These are phyloP conservation scores for Metschnikowia vanudenii DNA, from an alignment of 805 yeast genomes.

Conservation along the genomic window DNA sequence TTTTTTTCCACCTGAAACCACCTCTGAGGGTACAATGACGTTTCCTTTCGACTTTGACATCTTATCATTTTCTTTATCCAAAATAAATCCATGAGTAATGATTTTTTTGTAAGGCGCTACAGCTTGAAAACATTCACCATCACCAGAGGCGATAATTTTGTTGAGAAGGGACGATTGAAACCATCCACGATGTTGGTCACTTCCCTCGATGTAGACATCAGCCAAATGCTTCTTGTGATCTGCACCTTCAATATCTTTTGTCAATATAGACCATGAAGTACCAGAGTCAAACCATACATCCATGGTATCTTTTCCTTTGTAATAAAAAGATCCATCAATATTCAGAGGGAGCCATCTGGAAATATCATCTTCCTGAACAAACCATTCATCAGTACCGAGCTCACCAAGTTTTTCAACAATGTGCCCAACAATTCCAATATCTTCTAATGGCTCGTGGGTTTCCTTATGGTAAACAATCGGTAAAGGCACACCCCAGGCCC, in stretches of 20 bases:
- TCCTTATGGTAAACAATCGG: conserved; percentile 68
- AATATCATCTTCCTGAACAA: conserved; percentile 50
- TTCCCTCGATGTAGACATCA: conserved; percentile 90
- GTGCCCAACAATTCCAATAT: conserved; percentile 50
- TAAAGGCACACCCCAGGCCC: conserved; percentile 98
- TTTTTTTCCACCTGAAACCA: conserved; percentile 58
- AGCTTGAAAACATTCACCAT: conserved; percentile 40
- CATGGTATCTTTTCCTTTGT: conserved; percentile 85
- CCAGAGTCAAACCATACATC: conserved; percentile 99
- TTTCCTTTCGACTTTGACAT: conserved; percentile 96
- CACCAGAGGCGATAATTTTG: conserved; percentile 51
- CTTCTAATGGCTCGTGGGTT: conserved; percentile 64
- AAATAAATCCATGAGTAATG: conserved; percentile 89
- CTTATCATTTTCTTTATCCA: conserved; percentile 81
- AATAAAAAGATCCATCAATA: conserved; percentile 44
- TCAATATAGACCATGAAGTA: conserved; percentile 75
- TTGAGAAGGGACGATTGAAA: conserved; percentile 91
- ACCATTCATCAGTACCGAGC: conserved; percentile 81
- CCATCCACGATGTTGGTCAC: conserved; percentile 99
- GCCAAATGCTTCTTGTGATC: conserved; percentile 41
- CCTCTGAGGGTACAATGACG: conserved; percentile 63
- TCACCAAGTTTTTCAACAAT: conserved; percentile 56
- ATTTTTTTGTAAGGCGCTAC: conserved; percentile 65
- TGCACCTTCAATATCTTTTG: conserved; percentile 32
- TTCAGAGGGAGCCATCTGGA: conserved; percentile 72